These are phyloP conservation scores for Leucosporidium scottii DNA, from an alignment of 768 basidiomycete species.

Conservation along the genomic window DNA sequence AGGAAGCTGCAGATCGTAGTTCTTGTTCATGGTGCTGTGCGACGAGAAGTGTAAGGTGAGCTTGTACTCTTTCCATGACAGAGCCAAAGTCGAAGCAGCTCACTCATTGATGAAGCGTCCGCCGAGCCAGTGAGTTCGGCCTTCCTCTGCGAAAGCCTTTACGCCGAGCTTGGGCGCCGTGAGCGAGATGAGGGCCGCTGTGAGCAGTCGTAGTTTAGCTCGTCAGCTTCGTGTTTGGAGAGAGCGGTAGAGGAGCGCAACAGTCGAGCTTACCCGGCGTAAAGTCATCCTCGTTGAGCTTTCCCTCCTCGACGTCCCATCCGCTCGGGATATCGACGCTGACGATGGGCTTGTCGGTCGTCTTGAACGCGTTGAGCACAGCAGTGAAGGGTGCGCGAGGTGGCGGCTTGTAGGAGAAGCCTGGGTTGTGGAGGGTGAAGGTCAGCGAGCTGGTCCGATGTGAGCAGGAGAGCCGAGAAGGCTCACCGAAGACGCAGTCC, in stretches of 20 bases:
- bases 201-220: slow-evolving; percentile 33
- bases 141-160: slow-evolving; percentile 50
- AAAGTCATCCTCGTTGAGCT: slow-evolving; percentile 24
- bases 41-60: no score
- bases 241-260: no score
- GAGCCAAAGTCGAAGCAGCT: no score
- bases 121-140: slow-evolving; percentile 81
- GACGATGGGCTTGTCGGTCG: slow-evolving; percentile 63
- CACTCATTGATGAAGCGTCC: slow-evolving; percentile 65
- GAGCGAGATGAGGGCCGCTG: slow-evolving; percentile 76
- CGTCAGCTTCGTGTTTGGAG: neutral
- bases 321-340: slow-evolving; percentile 95
- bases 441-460: neutral
- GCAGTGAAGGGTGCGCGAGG: slow-evolving; percentile 78
- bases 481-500: slow-evolving; percentile 79
- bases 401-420: slow-evolving; percentile 87
- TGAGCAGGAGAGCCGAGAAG: neutral
- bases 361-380: slow-evolving; percentile 50
- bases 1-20: slow-evolving; percentile 71
- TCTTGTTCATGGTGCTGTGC: slow-evolving; percentile 52
- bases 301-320: slow-evolving; percentile 76
- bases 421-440: slow-evolving; percentile 18
- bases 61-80: no score
- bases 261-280: slow-evolving; percentile 53
- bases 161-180: slow-evolving; percentile 93